phyloP scores from a whole-genome alignment of 257 asterid genomes.

The Solanum stenotomum region DNA sequence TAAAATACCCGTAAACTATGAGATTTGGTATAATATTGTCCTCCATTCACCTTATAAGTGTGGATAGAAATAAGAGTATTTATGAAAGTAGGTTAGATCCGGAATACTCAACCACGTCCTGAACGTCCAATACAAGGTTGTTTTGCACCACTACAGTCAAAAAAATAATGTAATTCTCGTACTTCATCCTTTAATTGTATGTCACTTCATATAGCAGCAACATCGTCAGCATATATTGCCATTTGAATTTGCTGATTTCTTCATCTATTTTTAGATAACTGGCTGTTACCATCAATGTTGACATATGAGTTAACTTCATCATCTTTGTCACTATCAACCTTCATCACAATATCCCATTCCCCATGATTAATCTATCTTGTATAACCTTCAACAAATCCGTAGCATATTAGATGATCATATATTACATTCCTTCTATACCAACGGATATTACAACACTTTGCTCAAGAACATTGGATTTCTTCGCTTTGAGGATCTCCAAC shows the following conservation, averaged over 20 bases:
- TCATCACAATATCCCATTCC: background rate
- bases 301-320: background rate
- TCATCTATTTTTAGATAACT: background rate
- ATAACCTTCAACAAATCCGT: background rate
- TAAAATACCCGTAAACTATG: too few relatives aligned
- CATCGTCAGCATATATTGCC: background rate
- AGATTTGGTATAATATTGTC: too few relatives aligned
- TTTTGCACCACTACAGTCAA: background rate
- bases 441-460: background rate
- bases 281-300: background rate
- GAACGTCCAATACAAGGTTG: background rate
- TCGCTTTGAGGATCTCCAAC: background rate
- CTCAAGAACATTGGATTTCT: background rate
- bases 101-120: background rate
- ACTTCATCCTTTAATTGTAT: background rate
- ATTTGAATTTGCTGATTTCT: background rate
- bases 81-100: background rate
- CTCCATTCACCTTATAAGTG: too few relatives aligned
- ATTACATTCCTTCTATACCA: background rate
- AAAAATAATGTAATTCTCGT: background rate
- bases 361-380: background rate
- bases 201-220: too few relatives aligned
- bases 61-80: too few relatives aligned
- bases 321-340: background rate
- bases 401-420: background rate